Conservation (phyloP, 768 basidiomycete species). For the Guyanaporus albipodus region DNA sequence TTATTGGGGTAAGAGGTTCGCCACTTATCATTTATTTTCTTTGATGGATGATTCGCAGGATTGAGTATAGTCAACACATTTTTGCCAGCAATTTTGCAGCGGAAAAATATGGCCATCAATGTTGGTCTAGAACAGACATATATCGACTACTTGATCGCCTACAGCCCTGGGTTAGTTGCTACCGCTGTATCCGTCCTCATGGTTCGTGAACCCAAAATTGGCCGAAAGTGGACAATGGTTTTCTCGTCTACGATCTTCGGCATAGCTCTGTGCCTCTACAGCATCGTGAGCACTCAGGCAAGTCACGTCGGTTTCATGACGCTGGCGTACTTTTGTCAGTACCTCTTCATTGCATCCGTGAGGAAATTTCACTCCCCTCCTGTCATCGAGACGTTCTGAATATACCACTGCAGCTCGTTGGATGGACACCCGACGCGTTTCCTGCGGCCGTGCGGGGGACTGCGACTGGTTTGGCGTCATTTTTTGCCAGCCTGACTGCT, state of each 20-base stretch:
- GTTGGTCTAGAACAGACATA: conserved; percentile 6
- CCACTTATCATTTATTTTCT: neutral
- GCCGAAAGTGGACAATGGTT: conserved; percentile 16
- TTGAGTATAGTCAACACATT: neutral
- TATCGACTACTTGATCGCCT: conserved; percentile 9
- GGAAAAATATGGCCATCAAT: conserved; percentile 8
- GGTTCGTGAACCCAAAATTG: conserved; percentile 10
- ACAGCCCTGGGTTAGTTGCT: conserved; percentile 2
- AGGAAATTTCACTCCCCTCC: neutral
- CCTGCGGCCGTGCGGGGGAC: conserved; percentile 13
- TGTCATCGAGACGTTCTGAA: neutral
- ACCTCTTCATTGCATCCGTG: conserved; percentile 8
- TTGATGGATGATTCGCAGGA: too few relatives aligned
- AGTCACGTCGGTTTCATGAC: conserved; percentile 9
- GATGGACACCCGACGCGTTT: conserved; percentile 19
- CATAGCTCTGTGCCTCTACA: conserved; percentile 6
- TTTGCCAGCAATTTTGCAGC: conserved; percentile 9
- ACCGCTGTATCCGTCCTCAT: conserved; percentile 3
- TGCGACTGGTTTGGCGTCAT: conserved; percentile 5
- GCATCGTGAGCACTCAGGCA: conserved; percentile 9
- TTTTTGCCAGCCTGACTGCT: neutral
- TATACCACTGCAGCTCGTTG: conserved; percentile 3
- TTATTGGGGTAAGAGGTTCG: conserved; percentile 5
- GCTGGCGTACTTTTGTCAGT: conserved; percentile 7
- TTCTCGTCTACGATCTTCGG: conserved; percentile 7